A percentile compares a stretch with the other conserved stretches of the same genome.
Evolutionary conservation across 805 yeast genomes (phyloP).

Genomic region (Suhomyces xylopsoci): DNA sequence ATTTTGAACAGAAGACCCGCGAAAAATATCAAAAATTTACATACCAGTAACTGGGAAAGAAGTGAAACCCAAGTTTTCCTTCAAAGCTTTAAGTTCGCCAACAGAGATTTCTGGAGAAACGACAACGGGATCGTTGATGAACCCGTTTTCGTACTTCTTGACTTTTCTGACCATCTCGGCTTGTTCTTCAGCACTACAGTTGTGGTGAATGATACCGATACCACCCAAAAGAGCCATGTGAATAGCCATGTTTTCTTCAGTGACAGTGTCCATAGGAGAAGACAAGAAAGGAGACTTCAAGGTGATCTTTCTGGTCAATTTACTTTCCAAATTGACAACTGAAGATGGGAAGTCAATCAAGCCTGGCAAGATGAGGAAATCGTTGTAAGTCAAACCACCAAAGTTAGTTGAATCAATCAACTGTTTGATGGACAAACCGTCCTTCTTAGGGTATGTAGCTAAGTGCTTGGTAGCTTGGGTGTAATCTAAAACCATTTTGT

Average conservation of each 20-base stretch:
- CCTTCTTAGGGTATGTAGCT: constrained; percentile 62
- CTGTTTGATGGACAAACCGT: constrained; percentile 79
- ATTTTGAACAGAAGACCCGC: constrained; percentile 15
- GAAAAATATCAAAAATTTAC: constrained; percentile 37
- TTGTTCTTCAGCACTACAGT: constrained; percentile 94
- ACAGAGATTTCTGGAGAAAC: constrained; percentile 75
- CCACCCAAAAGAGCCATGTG: constrained; percentile 98
- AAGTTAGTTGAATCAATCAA: constrained; percentile 86
- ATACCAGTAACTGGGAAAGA: constrained; percentile 99
- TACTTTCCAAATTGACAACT: constrained; percentile 74
- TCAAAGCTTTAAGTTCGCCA: constrained; percentile 72
- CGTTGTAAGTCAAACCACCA: constrained; percentile 98
- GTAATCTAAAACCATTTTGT: constrained; percentile 35
- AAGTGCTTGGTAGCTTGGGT: constrained; percentile 68
- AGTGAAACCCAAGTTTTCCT: constrained; percentile 78
- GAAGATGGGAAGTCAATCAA: constrained; percentile 86
- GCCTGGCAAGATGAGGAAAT: constrained; percentile 92
- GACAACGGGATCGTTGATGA: constrained; percentile 91
- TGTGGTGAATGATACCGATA: constrained; percentile 97
- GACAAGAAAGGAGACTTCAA: constrained; percentile 94
- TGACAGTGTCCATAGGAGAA: constrained; percentile 99
- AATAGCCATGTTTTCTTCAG: constrained; percentile 96
- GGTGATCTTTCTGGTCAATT: constrained; percentile 86
- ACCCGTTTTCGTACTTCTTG: constrained; percentile 96
- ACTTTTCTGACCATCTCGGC: constrained; percentile 98